phyloP scores from a whole-genome alignment of 495 filamentous ascomycete genomes.

The Tuber melanosporum region DNA sequence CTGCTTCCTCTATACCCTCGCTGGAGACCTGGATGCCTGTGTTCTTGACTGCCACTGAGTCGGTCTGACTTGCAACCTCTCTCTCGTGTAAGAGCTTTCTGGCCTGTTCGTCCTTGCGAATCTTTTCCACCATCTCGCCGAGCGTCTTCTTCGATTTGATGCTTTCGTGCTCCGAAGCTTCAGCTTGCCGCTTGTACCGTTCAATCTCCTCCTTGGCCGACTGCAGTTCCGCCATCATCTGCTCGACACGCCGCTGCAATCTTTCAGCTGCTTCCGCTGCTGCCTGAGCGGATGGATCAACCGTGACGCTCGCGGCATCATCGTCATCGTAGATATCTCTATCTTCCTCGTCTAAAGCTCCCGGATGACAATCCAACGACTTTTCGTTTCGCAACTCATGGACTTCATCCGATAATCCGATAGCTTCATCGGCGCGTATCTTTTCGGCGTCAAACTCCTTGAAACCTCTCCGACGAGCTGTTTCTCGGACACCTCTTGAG shows the following conservation, averaged over 20 bases:
- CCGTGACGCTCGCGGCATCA: constrained; percentile 30
- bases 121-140: constrained; percentile 79
- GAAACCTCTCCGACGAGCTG: constrained; percentile 32
- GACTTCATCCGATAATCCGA: constrained; percentile 43
- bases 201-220: constrained; percentile 75
- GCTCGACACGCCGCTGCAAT: constrained; percentile 68
- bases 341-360: constrained; percentile 20
- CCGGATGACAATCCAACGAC: constrained; percentile 21
- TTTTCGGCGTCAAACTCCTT: constrained; percentile 35
- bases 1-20: constrained; percentile 11
- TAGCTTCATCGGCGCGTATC: constrained; percentile 40
- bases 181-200: constrained; percentile 65
- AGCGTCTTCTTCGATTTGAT: constrained; percentile 62
- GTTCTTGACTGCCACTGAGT: constrained; percentile 42
- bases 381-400: constrained; percentile 15
- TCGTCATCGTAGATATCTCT: constrained; percentile 19
- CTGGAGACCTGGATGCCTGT: constrained; percentile 28
- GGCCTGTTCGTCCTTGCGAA: constrained; percentile 60
- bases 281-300: constrained; percentile 40
- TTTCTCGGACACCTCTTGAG: constrained; percentile 40
- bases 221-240: constrained; percentile 75
- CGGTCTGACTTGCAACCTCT: constrained; percentile 42
- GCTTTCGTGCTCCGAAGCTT: constrained; percentile 62
- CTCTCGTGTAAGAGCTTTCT: constrained; percentile 24
- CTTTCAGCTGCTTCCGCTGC: constrained; percentile 48